Evolutionary conservation across 2,329 filamentous ascomycete species (phyloP), one percentile per base, ranked within the genome.

Genomic region (Apiospora sp.): DNA sequence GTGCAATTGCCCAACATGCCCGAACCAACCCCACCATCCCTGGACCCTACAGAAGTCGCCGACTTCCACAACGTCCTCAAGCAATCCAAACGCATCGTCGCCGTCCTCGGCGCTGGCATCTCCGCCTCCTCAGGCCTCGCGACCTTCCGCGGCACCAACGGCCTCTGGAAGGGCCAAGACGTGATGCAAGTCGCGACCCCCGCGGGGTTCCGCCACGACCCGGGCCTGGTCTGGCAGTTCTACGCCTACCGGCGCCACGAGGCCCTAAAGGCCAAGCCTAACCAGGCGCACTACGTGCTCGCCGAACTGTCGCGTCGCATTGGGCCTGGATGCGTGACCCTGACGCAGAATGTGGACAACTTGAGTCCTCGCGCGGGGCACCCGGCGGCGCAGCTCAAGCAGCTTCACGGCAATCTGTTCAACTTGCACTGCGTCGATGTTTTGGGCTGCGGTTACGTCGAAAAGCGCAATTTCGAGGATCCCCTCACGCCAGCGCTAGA

Each of bases 161-260:
- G 91, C 4, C 81, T 92, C 27, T 93, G 91, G 91, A 83, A 90
- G 73, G 88, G 86, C 4, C 87, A 92, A 76, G 88, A 91, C 78
- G 88, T 90, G 12, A 88, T 82, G 8, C 83, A 84, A 30, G 82
- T 93, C 8, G 91, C 91, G 3, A 92, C 90, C 0, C 89, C 90
- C 16, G 85, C 87, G 71, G 91, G 91, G 1, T 93, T 92, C 77
- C 79, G 84, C 22, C 79, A 79, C 16, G 85, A 92, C 74, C 91
- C 91, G 1, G 90, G 85, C 4, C 83, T 93, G 4, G 90, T 93
- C n/a, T 93, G 92, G 92, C 90, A 92, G 75, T 93, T 93, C 79
- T 93, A 93, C 83, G 88, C 84, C 78, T 90, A 91, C 78, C 82
- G 90, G 54, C 83, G 91, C 48, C 90, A 92, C 76, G 91, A 91